Percentiles rank a stretch among this genome's conserved stretches.
These are phyloP conservation scores for Ophiocordyceps camponoti-saundersi DNA, from an alignment of 2,329 filamentous ascomycete genomes.

Conservation along the genomic window DNA sequence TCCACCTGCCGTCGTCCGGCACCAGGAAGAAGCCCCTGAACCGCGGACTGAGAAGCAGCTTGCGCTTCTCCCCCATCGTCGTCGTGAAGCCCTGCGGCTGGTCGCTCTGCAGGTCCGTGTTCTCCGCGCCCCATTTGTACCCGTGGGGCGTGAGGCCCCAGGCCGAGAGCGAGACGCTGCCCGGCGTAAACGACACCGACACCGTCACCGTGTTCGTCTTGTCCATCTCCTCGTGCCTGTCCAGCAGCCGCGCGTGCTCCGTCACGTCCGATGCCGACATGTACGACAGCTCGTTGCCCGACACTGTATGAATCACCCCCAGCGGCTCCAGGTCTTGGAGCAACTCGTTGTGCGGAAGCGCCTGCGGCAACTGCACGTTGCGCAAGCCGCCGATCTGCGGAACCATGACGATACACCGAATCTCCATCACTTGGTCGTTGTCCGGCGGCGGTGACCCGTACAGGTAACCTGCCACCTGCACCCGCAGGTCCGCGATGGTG, in stretches of 20 bases:
- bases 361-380: conserved; percentile 77
- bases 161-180: conserved; percentile 83
- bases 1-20: conserved; percentile 80
- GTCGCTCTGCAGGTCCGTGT: conserved; percentile 83
- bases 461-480: conserved; percentile 90
- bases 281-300: conserved; percentile 87
- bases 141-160: conserved; percentile 86
- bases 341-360: conserved; percentile 83
- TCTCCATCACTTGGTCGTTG: conserved; percentile 93
- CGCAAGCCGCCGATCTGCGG: conserved; percentile 90
- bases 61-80: conserved; percentile 86
- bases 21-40: conserved; percentile 95
- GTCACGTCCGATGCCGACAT: conserved; percentile 95
- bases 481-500: conserved; percentile 85
- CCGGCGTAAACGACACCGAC: conserved; percentile 90
- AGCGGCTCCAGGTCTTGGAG: conserved; percentile 75
- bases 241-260: conserved; percentile 79
- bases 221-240: conserved; percentile 50
- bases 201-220: conserved; percentile 83
- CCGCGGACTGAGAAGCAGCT: conserved; percentile 80
- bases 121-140: conserved; percentile 94
- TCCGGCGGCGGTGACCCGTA: conserved; percentile 87
- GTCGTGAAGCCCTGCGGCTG: conserved; percentile 89
- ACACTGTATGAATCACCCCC: conserved; percentile 88
- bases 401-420: conserved; percentile 92